Percentiles rank a stretch among this genome's conserved stretches.
Conservation (phyloP, 805 yeast species). For the Suhomyces faveliae region DNA sequence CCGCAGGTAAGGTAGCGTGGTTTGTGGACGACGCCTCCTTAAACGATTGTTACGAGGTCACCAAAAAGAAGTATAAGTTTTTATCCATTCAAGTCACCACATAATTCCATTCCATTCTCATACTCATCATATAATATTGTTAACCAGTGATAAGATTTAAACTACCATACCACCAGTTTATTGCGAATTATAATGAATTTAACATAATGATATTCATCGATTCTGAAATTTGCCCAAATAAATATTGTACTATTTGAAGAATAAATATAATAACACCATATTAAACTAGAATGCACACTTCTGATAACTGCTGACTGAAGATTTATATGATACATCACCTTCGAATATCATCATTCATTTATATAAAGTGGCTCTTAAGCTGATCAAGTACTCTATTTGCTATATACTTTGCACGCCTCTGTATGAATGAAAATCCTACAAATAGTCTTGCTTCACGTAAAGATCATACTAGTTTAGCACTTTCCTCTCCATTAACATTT, state of each 20-base stretch:
- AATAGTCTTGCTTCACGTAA: no score
- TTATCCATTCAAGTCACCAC: slow-evolving; percentile 27
- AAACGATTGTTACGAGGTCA: slow-evolving; percentile 67
- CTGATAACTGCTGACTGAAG: no score
- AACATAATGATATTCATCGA: background rate
- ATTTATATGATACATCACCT: no score
- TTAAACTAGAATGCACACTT: no score
- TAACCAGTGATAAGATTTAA: background rate
- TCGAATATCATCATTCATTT: no score
- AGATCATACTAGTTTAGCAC: no score
- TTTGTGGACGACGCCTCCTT: slow-evolving; percentile 94
- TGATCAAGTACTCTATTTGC: no score
- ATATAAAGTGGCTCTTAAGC: no score
- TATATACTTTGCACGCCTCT: no score
- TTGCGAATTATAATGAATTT: background rate
- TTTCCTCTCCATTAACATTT: no score
- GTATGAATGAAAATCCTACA: no score
- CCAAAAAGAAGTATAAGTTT: slow-evolving; percentile 69
- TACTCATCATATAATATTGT: background rate
- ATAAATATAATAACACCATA: no score
- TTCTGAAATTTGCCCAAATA: background rate
- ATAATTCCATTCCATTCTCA: background rate
- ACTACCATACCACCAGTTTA: background rate
- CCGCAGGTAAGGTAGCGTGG: slow-evolving; percentile 97
- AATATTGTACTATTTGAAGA: background rate